Base-by-base conservation (phyloP, 176 grass and related monocot genomes). In the Avena atlantica region DNA sequence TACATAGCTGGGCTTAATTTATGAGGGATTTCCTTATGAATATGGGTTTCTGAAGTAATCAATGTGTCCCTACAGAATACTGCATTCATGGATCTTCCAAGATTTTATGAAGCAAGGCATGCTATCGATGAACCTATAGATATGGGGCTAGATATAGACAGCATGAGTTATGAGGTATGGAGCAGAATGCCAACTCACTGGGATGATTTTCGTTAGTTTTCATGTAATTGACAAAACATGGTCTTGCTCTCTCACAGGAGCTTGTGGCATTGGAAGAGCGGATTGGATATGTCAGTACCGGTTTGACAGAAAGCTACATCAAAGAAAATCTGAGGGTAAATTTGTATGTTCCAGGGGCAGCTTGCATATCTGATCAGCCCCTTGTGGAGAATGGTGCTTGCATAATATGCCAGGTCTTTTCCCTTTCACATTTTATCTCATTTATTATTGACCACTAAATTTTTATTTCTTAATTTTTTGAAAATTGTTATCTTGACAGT, bases 251-350 rank as follows among this genome's bases (percentile, higher is more conserved):
- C 45, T 21, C 67, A 34, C 84, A 93, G 92, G 92, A 93, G 69
- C 89, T 93, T 93, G 68, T 91, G 84, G 86, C 80, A 40, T 89
- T 93, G 89, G 80, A 89, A 81, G 92, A 93, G 81, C 92, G 81
- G 69, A 93, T 93, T 51, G 92, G 92, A 29, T 37, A 89, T 87
- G 92, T 93, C 84, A 89, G 52, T 83, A 89, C 86, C 13, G 92
- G 89, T 80, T 91, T 93, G 84, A 81, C 87, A 67, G 89, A 91
- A 81, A 90, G 81, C 50, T 89, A 81, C 55, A 93, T 93, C 75
- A 29, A 65, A 71, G 71, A 89, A 79, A 91, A 93, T 40, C 79
- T 93, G 70, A 91, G 40, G 53, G 72, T 81, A 34, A 84, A 17
- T 52, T 44, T 50, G 24, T 83, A 86, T 87, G 25, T 80, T 61